phyloP scores from a whole-genome alignment of 2,329 filamentous ascomycete species.

The Trichoderma hamatum region DNA sequence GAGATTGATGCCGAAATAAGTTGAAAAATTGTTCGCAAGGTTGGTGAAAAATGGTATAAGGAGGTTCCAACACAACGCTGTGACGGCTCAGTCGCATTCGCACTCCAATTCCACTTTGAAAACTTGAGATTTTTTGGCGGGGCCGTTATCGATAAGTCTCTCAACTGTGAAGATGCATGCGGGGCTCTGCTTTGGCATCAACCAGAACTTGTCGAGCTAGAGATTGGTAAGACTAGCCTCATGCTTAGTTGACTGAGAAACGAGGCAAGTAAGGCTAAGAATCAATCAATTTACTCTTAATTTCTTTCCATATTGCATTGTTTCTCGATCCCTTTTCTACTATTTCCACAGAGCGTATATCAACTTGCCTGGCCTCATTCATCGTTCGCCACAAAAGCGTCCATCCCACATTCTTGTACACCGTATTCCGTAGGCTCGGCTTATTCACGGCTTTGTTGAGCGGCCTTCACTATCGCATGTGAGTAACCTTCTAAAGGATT shows the following conservation, averaged over 20 bases:
- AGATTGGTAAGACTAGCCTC: constrained; percentile 19
- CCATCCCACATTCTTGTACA: neutral
- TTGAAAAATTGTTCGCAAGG: neutral
- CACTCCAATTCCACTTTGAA: constrained; percentile 19
- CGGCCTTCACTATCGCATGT: neutral
- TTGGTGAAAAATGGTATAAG: constrained; percentile 3
- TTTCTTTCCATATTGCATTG: neutral
- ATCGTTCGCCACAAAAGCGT: neutral
- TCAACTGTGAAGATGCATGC: constrained; percentile 26
- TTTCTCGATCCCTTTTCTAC: neutral
- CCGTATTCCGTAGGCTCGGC: neutral
- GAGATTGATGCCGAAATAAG: too few relatives aligned
- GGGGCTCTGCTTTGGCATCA: constrained; percentile 31
- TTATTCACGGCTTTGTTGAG: neutral
- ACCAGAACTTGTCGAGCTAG: neutral
- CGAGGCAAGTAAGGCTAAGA: neutral
- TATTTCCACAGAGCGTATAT: neutral
- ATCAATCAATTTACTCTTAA: neutral
- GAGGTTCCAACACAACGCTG: neutral
- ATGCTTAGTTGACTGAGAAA: neutral
- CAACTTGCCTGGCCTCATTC: neutral
- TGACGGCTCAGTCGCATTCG: constrained; percentile 14
- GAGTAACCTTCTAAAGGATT: neutral
- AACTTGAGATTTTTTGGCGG: constrained; percentile 36
- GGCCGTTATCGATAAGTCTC: constrained; percentile 39